Evolutionary conservation across 352 stramenopile species (phyloP).

Genomic region (Halophytophthora polymorphica): DNA sequence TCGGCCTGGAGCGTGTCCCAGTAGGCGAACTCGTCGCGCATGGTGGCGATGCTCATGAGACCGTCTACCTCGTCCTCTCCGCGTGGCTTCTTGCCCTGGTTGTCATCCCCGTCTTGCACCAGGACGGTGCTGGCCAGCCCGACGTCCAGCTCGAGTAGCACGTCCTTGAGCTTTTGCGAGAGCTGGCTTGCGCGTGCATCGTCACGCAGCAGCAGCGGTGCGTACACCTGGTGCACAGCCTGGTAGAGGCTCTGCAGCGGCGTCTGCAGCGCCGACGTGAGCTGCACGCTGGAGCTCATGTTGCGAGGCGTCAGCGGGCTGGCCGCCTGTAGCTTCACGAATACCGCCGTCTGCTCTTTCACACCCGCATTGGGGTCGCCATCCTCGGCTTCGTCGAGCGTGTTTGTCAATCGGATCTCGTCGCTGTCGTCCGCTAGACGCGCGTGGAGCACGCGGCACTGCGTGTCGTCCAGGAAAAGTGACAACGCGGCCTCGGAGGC

Average conservation of each 20-base stretch:
- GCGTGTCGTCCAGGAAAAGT: conserved; percentile 71
- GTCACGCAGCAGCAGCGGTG: conserved; percentile 63
- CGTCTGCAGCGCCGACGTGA: conserved; percentile 64
- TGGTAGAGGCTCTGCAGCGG: conserved; percentile 81
- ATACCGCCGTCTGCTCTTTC: conserved; percentile 41
- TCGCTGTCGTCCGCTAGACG: conserved; percentile 25
- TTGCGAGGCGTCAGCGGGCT: conserved; percentile 57
- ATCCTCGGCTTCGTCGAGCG: conserved; percentile 11
- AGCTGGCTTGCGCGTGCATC: conserved; percentile 42
- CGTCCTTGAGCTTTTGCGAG: conserved; percentile 79
- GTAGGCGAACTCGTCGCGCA: conserved; percentile 86
- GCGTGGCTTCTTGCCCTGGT: conserved; percentile 7
- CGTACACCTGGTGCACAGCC: conserved; percentile 79
- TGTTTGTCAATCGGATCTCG: conserved; percentile 19
- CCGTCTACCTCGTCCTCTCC: conserved; percentile 31
- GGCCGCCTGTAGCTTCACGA: conserved; percentile 54
- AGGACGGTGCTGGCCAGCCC: conserved; percentile 52
- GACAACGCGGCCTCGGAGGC: conserved; percentile 45
- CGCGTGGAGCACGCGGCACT: conserved; percentile 57
- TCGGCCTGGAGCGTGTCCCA: conserved; percentile 66
- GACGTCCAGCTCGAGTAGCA: conserved; percentile 70
- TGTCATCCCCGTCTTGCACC: conserved; percentile 15
- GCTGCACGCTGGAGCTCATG: conserved; percentile 68
- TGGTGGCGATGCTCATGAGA: conserved; percentile 77
- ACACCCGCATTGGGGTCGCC: too few relatives aligned